Percentiles rank a stretch among this genome's conserved stretches.
Conservation (phyloP, 805 yeast genomes). For the Ogataea pilisensis region DNA sequence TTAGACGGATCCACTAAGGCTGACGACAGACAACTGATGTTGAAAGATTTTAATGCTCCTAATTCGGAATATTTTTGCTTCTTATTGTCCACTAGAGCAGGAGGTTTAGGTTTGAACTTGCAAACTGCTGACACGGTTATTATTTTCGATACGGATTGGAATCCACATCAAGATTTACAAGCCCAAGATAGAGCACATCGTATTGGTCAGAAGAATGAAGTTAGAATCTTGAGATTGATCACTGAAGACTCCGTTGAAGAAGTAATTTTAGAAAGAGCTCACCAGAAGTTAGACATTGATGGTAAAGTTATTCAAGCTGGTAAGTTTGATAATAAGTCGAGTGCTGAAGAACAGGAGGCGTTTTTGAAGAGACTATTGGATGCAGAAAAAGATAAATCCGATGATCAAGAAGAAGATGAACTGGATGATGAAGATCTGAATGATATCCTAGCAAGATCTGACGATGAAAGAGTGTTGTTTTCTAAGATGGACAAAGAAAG, state of each 20-base stretch:
- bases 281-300: slow-evolving; percentile 78
- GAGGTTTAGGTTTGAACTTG: slow-evolving; percentile 81
- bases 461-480: slow-evolving; percentile 54
- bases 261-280: slow-evolving; percentile 76
- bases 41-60: slow-evolving; percentile 71
- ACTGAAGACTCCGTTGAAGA: slow-evolving; percentile 83
- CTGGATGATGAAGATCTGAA: slow-evolving; percentile 67
- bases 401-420: slow-evolving; percentile 42
- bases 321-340: slow-evolving; percentile 81
- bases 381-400: slow-evolving; percentile 52
- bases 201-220: slow-evolving; percentile 87
- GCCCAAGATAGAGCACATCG: slow-evolving; percentile 90
- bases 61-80: slow-evolving; percentile 75
- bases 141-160: slow-evolving; percentile 87
- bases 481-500: slow-evolving; percentile 59
- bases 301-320: slow-evolving; percentile 92
- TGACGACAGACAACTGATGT: slow-evolving; percentile 74
- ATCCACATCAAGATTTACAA: slow-evolving; percentile 87
- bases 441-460: slow-evolving; percentile 66
- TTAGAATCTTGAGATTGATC: slow-evolving; percentile 72
- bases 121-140: slow-evolving; percentile 87
- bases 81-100: slow-evolving; percentile 79
- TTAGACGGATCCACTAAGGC: slow-evolving; percentile 82
- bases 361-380: slow-evolving; percentile 67
- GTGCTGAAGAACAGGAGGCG: slow-evolving; percentile 84